These are phyloP conservation scores for Olyra latifolia DNA, from an alignment of 176 grass and related monocot genomes.

Conservation along the genomic window DNA sequence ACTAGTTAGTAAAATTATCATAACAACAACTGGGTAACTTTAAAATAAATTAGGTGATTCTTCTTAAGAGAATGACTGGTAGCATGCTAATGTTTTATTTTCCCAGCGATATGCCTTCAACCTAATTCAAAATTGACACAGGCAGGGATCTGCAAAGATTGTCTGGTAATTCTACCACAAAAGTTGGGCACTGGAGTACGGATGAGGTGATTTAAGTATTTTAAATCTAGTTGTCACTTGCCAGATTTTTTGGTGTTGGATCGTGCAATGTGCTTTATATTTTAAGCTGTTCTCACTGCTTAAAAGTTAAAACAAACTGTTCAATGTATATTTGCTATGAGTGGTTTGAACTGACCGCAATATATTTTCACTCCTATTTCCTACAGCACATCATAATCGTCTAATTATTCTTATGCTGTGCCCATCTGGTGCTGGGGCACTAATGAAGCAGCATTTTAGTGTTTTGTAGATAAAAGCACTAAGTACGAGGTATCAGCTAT, in stretches of 20 bases:
- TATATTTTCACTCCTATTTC: conserved; percentile 3
- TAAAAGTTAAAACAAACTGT: conserved; percentile 1
- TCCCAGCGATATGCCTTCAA: conserved; percentile 15
- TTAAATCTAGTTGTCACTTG: conserved; percentile 12
- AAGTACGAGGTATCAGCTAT: conserved; percentile 51
- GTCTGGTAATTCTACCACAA: conserved; percentile 80
- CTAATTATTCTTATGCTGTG: neutral
- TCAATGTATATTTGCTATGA: neutral
- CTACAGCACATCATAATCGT: conserved; percentile 9
- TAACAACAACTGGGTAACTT: neutral
- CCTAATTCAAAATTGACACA: conserved; percentile 71
- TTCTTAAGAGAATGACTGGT: neutral
- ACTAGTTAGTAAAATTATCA: neutral
- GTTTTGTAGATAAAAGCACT: conserved; percentile 73
- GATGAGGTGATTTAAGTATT: conserved; percentile 58
- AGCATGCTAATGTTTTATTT: conserved; percentile 6
- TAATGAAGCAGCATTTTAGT: conserved; percentile 42
- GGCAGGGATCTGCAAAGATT: conserved; percentile 97
- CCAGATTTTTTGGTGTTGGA: neutral
- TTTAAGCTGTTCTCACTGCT: neutral
- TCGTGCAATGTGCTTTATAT: neutral
- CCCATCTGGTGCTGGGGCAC: neutral
- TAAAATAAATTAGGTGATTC: neutral
- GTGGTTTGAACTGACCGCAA: neutral
- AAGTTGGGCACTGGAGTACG: conserved; percentile 73